Percentiles rank a stretch among this genome's conserved stretches.
These are phyloP conservation scores for Leucosporidium creatinivorum DNA, from an alignment of 768 basidiomycete genomes.

Conservation along the genomic window DNA sequence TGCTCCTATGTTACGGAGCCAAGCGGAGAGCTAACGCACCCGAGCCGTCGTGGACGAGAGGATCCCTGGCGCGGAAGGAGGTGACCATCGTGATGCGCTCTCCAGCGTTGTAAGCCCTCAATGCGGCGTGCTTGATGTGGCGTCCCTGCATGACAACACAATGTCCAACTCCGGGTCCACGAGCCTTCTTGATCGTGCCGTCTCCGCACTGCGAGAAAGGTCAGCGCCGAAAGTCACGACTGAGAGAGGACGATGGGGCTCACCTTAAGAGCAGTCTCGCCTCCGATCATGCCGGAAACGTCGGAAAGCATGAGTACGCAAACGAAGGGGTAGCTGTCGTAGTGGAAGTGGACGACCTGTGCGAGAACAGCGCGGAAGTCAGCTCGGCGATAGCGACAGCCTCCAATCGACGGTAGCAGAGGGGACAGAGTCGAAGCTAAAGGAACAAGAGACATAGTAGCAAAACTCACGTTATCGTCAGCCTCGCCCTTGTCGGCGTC, in stretches of 20 bases:
- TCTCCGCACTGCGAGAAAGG: conserved; percentile 3
- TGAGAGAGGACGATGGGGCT: not conserved
- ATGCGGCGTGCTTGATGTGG: conserved; percentile 13
- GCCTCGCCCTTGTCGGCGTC: not conserved
- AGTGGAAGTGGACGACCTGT: not conserved
- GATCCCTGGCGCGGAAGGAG: conserved; percentile 20
- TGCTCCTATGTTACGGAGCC: too few relatives aligned
- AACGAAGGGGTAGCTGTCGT: conserved; percentile 12
- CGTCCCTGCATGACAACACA: conserved; percentile 22
- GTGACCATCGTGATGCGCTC: conserved; percentile 23
- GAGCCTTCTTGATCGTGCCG: conserved; percentile 15
- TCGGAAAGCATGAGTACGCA: conserved; percentile 25
- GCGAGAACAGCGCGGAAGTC: too few relatives aligned
- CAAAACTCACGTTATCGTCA: not conserved
- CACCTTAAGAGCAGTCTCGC: conserved; percentile 20
- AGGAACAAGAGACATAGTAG: too few relatives aligned
- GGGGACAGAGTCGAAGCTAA: too few relatives aligned
- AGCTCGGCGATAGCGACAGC: too few relatives aligned
- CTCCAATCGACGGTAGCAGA: too few relatives aligned
- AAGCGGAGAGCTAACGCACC: not conserved
- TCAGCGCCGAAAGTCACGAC: not conserved
- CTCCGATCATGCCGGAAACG: conserved; percentile 17
- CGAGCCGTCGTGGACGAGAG: conserved; percentile 13
- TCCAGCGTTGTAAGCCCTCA: conserved; percentile 11
- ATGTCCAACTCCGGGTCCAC: conserved; percentile 12